Evolutionary conservation across 768 basidiomycete genomes (phyloP), one percentile per base, ranked within the genome.

Genomic region (Mrakia hoshinonis): DNA sequence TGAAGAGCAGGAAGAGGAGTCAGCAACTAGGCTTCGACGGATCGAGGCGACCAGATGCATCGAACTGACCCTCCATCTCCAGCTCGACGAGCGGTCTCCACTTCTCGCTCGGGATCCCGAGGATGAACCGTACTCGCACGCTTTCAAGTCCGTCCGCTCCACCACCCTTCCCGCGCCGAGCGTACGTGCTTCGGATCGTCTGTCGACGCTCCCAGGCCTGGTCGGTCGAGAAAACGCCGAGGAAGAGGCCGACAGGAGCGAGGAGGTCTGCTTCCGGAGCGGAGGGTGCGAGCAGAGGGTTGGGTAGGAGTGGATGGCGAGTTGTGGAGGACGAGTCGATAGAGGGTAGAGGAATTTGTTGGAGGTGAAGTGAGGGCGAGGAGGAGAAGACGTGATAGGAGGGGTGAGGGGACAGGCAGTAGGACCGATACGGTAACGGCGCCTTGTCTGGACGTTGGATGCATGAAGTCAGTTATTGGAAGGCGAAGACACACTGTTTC

Each of bases 181-280:
- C 91, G 87, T 91, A 98, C 0, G 90, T 92, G 2, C 87, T 87
- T 52, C 94, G 85, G 61, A 96, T 87, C 52, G 93, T 81, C 84
- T 90, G 89, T 55, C 94, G 84, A 24, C 93, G 86, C 77, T 94
- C 91, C 73, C 89, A 85, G 11, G 87, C 85, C 5, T 87, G 87
- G 78, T 94, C 94, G 72, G 89, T 87, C 9, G 90, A 90, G 79
- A 98, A 93, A 20, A 98, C 88, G 58, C 92, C 94, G 13, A 97
- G 80, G 72, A 95, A 87, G 48, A 98, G 79, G 61, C 92, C 92
- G 36, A 88, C 89, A 26, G 94, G 94, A 0, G 89, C 84, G 20
- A 94, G 81, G 3, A 83, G 76, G 73, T 92, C 89, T 60, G 94
- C 83, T 15, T 75, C 74, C 29, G 73, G 66, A 24, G 73, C 70